Conservation (phyloP, 2,329 filamentous ascomycete species). For the Neobulgaria alba region DNA sequence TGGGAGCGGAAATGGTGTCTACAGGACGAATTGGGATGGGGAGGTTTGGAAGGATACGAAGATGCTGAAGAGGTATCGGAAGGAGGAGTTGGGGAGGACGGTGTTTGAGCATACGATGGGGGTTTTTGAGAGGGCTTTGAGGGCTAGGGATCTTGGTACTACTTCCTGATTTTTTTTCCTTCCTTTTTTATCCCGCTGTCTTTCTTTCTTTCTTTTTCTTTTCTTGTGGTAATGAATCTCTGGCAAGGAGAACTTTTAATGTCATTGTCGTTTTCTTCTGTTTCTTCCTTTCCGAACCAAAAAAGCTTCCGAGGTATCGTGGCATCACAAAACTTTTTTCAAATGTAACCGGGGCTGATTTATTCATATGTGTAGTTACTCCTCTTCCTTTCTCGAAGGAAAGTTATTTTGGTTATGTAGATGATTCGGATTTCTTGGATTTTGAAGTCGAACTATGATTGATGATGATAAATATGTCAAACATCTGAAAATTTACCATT, state of each 20-base stretch:
- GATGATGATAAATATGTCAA: too few species aligned
- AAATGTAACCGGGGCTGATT: not conserved
- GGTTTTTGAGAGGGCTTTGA: conserved; percentile 12
- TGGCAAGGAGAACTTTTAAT: too few species aligned
- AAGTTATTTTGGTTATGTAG: not conserved
- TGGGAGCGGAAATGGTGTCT: conserved; percentile 24
- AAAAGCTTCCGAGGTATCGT: too few species aligned
- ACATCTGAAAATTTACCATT: too few species aligned
- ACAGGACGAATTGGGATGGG: conserved; percentile 18
- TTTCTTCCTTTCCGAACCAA: too few species aligned
- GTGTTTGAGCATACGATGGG: conserved; percentile 29
- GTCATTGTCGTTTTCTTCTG: not conserved
- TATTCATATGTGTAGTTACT: not conserved
- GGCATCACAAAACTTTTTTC: not conserved
- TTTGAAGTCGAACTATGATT: conserved; percentile 1
- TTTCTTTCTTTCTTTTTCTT: not conserved
- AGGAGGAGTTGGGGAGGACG: conserved; percentile 22
- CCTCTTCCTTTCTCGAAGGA: not conserved
- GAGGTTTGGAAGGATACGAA: conserved; percentile 15
- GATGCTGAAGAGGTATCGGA: conserved; percentile 25
- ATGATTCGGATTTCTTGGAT: conserved; percentile 2
- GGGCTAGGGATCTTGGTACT: conserved; percentile 1
- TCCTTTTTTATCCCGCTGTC: conserved; percentile 1
- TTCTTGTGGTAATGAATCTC: too few species aligned
- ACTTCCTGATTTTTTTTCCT: conserved; percentile 1